Evolutionary conservation across 352 stramenopile species (phyloP), one percentile per base, ranked within the genome.

Genomic region (Phytophthora pinifolia): DNA sequence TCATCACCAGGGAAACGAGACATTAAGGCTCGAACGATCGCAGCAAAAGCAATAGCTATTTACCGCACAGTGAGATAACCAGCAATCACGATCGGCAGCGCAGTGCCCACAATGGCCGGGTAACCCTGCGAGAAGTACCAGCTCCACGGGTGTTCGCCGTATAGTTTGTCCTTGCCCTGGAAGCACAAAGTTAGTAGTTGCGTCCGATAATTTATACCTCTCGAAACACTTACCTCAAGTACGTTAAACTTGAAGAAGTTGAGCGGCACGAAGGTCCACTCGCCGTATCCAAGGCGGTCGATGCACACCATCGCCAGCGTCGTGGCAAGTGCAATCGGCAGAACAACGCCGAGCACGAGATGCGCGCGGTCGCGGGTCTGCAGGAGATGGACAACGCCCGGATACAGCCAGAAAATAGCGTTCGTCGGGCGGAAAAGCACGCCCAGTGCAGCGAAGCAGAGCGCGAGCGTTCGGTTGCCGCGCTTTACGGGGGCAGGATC

Each of bases 161-260:
- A 96, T 6, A 94, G 55, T 25, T 77, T 76, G 47, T 89, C 81
- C 53, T 94, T 94, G 25, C 81, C 79, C 80, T 92, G 30, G 15
- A 49, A 42, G 22, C 22, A 27, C 22, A 4, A 27, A 27, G 22
- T 30, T 39, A 14, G 12, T 15, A 33, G 33, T 6, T 8, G 38
- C 6, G 15, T 9, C 37, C 9, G 18, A 18, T 17, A 17, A 31
- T 3, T 25, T 13, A 25, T 0, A 1, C 3, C 6, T 5, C 22
- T 14, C 3, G 18, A 10, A 46, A 18, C 12, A 36, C 43, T 22
- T 63, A 91, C 83, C 63, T 94, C 78, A 12, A 96, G 54, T 1
- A 94, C 54, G 55, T 96, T 96, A 59, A 94, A 92, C 62, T 83
- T 87, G 51, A 94, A 61, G 34, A 96, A 96, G 59, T 96, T 96